Base-by-base conservation (phyloP, 176 grass and related monocot genomes). In the Aegilops umbellulata region DNA sequence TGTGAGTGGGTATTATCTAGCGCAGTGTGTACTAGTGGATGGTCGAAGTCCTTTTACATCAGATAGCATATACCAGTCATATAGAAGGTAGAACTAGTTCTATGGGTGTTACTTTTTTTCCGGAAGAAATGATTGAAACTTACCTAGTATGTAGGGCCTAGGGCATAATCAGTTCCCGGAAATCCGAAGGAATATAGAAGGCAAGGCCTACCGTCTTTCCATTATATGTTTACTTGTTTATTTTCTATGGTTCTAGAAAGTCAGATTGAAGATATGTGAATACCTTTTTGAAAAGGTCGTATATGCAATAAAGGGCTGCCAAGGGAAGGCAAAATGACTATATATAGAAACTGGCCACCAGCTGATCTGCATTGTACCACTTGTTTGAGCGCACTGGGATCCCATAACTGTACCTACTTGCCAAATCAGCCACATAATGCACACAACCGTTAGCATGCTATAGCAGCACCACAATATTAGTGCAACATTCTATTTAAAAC, bases 151-250 rank as follows among this genome's bases (percentile, higher is more conserved):
- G 47, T 82, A 58, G 47, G 35, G 14, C 47, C 80, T 58, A 71
- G 32, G 31, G 22, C 67, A 35, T 38, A 71, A 81, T 82, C 58
- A 60, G 32, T 23, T 20, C 26, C 69, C 0, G 8, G 19, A 24
- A 80, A 39, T 60, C 10, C 36, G 13, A 39, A 78, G 5, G 73
- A 67, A 67, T 77, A 67, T 63, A 42, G 14, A 83, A 65, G 62
- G 57, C 10, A 77, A 74, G 42, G 26, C 12, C 55, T 57, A 80
- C 46, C 32, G 39, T 13, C 17, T 19, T 31, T 19, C 22, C 63
- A 60, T 79, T 63, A 39, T 73, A 35, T 88, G 64, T 34, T 81
- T 85, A 42, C 20, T 46, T 13, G 19, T 66, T 66, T 74, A 13
- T 10, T 83, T 12, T 60, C 12, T 46, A 7, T 70, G 4, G 60